Conservation (phyloP, 805 yeast species). For the Barnettozyma pratensis region DNA sequence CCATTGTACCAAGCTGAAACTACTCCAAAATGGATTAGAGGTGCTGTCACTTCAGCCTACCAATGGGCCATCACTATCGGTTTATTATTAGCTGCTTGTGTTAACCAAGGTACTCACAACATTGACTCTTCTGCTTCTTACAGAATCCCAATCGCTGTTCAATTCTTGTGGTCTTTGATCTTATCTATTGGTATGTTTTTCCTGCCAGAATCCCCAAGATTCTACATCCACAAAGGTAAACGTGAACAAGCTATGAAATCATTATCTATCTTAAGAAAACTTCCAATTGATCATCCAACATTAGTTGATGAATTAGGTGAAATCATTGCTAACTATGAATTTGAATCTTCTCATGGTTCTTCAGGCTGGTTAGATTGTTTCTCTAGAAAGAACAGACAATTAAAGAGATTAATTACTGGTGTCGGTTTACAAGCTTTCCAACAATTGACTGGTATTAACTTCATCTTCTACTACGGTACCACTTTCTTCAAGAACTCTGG, state of each 20-base stretch:
- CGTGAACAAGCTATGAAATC: constrained; percentile 51
- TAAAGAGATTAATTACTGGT: constrained; percentile 41
- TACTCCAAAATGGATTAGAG: constrained; percentile 76
- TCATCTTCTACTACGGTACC: constrained; percentile 66
- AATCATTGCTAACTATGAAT: constrained; percentile 43
- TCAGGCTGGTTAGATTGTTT: constrained; percentile 31
- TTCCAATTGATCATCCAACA: constrained; percentile 39
- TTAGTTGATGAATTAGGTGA: constrained; percentile 42
- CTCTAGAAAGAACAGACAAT: constrained; percentile 31
- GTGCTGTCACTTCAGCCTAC: constrained; percentile 69
- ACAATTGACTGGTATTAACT: constrained; percentile 70
- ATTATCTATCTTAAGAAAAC: constrained; percentile 49
- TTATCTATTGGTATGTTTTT: constrained; percentile 57
- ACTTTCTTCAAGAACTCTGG: constrained; percentile 52
- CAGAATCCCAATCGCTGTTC: constrained; percentile 71
- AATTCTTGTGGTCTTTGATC: constrained; percentile 63
- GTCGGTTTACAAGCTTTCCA: constrained; percentile 45
- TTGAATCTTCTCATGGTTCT: constrained; percentile 32
- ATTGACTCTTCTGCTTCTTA: constrained; percentile 54
- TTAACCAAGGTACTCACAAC: constrained; percentile 62
- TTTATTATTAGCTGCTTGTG: constrained; percentile 60
- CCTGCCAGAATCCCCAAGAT: constrained; percentile 78
- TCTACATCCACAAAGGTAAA: constrained; percentile 50
- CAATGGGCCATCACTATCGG: constrained; percentile 77
- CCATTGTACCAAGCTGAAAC: constrained; percentile 79